Base-by-base conservation (phyloP, 805 yeast species). In the Barnettozyma populi region DNA sequence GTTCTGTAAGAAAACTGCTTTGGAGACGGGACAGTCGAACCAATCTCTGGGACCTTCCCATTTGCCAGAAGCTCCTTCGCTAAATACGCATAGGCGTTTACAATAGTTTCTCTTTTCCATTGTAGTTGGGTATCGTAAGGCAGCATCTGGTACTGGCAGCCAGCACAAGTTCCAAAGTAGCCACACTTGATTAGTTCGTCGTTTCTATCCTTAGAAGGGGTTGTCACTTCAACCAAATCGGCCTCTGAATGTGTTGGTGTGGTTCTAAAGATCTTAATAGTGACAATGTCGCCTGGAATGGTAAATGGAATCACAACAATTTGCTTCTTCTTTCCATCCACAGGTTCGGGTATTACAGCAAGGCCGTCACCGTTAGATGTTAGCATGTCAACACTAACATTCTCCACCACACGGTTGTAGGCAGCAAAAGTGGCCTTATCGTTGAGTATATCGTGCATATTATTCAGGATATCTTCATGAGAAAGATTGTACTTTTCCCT, bases 81-180 rank as follows among this genome's bases (percentile, higher is more conserved):
- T 61, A 88, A 83, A 63, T 74, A 85, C 50, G 78, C 76, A 68
- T 80, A 94, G 1, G 99, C 99, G 59, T 87, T 86, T 21, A 65
- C 74, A 24, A 94, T 85, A 2, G 95, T 90, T 24, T 79, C 69
- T 51, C 79, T 75, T 64, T 94, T 94, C 60, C 86, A 74, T 44
- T 66, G 68, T 45, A 94, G 71, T 67, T 92, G 98, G 37, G 81
- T 73, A 1, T 74, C 74, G 63, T 94, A 94, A 2, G 77, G 72
- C 31, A 90, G 69, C 64, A 80, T 80, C 63, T 94, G 98, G 62
- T 82, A 89, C 68, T 94, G 98, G 65, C 98, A 90, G 3, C 98
- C 98, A 1, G 96, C 87, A 64, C 97, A 90, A 53, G 80, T 79
- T 13, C 96, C 96, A 68, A 92, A 94, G 68, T 94, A 94, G 53